phyloP scores from a whole-genome alignment of 192 early-diverging fungal genomes.

The Phycomyces blakesleeanus region DNA sequence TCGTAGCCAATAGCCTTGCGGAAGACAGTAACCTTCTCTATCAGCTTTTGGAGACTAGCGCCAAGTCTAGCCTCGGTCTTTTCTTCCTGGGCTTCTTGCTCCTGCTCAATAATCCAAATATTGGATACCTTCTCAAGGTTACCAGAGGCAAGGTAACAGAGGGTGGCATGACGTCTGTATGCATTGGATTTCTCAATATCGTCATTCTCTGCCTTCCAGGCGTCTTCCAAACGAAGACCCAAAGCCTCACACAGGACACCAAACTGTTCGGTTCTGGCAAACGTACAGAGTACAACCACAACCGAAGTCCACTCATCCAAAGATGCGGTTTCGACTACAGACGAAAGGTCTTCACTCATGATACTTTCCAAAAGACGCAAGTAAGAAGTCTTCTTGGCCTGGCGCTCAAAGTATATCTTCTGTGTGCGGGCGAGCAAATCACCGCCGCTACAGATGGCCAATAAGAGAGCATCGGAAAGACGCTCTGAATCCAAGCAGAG shows the following conservation, averaged over 20 bases:
- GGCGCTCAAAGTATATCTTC: slow-evolving; percentile 75
- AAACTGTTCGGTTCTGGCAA: slow-evolving; percentile 83
- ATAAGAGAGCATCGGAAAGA: slow-evolving; percentile 61
- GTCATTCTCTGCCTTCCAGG: slow-evolving; percentile 22
- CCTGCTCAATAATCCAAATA: slow-evolving; percentile 73
- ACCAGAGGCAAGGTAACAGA: slow-evolving; percentile 83
- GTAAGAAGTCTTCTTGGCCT: slow-evolving; percentile 66
- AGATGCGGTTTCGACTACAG: slow-evolving; percentile 73
- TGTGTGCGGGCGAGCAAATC: slow-evolving; percentile 30
- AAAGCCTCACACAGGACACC: slow-evolving; percentile 63
- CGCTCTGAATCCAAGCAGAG: slow-evolving; percentile 79
- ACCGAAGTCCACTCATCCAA: slow-evolving; percentile 91
- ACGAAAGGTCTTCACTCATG: slow-evolving; percentile 72
- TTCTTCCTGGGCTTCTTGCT: slow-evolving; percentile 40
- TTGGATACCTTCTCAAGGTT: slow-evolving; percentile 77
- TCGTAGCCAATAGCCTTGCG: slow-evolving; percentile 88
- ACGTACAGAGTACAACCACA: slow-evolving; percentile 90
- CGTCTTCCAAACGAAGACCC: slow-evolving; percentile 57
- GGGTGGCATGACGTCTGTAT: slow-evolving; percentile 57
- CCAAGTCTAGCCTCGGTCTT: slow-evolving; percentile 19
- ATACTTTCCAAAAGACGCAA: slow-evolving; percentile 82
- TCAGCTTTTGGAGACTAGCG: slow-evolving; percentile 65
- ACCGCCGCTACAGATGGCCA: slow-evolving; percentile 83
- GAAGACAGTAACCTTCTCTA: slow-evolving; percentile 93
- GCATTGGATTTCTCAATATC: slow-evolving; percentile 15